Percentiles rank a stretch among this genome's conserved stretches.
phyloP scores from a whole-genome alignment of 2,329 filamentous ascomycete genomes.

The Falciphora oryzae region DNA sequence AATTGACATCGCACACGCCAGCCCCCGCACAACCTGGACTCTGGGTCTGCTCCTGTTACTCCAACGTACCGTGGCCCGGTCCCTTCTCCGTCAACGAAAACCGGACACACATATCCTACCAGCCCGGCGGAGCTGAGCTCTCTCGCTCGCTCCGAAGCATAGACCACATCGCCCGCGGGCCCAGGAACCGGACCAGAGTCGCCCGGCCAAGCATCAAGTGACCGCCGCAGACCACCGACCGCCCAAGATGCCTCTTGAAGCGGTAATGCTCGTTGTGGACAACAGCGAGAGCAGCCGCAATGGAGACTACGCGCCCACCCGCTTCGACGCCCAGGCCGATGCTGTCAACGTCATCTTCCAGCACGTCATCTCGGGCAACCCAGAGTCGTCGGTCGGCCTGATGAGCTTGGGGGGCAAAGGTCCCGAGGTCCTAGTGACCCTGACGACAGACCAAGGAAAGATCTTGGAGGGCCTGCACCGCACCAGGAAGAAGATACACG shows the following conservation, averaged over 20 bases:
- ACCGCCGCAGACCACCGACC: constrained; percentile 20
- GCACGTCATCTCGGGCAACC: constrained; percentile 89
- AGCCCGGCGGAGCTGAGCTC: background rate
- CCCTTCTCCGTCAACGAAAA: background rate
- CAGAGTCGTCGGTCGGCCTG: constrained; percentile 92
- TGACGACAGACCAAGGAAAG: constrained; percentile 94
- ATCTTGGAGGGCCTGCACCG: constrained; percentile 87
- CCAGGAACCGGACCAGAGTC: background rate
- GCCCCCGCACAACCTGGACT: background rate
- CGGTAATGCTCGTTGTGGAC: constrained; percentile 99
- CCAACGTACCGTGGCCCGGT: background rate
- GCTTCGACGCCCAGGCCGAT: constrained; percentile 94
- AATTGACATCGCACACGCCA: background rate
- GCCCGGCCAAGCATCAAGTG: background rate
- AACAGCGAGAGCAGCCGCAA: constrained; percentile 99
- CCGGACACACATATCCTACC: background rate
- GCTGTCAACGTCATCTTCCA: constrained; percentile 94
- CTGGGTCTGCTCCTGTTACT: background rate
- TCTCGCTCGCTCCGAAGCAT: constrained; percentile 12
- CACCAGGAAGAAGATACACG: constrained; percentile 86
- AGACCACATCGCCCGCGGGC: constrained; percentile 7
- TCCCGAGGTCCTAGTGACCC: constrained; percentile 93
- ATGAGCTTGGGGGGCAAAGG: constrained; percentile 99
- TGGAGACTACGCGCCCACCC: constrained; percentile 84
- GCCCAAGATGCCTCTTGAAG: constrained; percentile 90